A percentile compares a stretch with the other conserved stretches of the same genome.
phyloP scores from a whole-genome alignment of 2,329 filamentous ascomycete species.

The Septoria petroselini region DNA sequence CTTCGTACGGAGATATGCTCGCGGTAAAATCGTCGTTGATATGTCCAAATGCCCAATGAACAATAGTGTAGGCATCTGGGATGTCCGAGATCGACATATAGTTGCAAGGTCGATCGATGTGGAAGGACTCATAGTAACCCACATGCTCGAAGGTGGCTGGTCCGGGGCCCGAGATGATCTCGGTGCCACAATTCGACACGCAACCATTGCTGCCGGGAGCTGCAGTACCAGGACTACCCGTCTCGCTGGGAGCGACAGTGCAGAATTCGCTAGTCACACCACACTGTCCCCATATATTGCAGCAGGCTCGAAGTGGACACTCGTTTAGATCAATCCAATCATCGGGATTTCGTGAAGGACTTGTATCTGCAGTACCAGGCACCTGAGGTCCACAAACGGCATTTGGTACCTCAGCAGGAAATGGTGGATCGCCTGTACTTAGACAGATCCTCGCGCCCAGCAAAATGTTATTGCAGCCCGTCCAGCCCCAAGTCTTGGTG shows the following conservation, averaged over 20 bases:
- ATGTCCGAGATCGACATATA: conserved; percentile 53
- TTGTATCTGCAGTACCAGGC: conserved; percentile 40
- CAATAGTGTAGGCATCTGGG: conserved; percentile 82
- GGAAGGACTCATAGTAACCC: conserved; percentile 39
- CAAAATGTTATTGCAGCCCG: conserved; percentile 39
- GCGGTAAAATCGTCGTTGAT: not conserved
- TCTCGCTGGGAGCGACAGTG: conserved; percentile 19
- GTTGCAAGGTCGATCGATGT: conserved; percentile 34
- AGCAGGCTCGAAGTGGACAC: conserved; percentile 44
- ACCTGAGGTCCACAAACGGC: conserved; percentile 50
- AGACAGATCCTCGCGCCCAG: conserved; percentile 41
- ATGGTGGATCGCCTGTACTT: conserved; percentile 42
- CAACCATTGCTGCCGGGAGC: conserved; percentile 38
- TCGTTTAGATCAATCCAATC: conserved; percentile 31
- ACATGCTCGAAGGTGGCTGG: conserved; percentile 26
- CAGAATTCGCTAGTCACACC: conserved; percentile 49
- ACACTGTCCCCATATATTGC: conserved; percentile 48
- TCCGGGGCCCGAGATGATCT: conserved; percentile 34
- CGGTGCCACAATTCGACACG: conserved; percentile 45
- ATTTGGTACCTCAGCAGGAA: conserved; percentile 41
- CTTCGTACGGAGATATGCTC: not conserved
- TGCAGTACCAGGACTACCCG: conserved; percentile 42
- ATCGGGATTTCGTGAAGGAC: conserved; percentile 29
- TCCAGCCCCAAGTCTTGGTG: conserved; percentile 47
- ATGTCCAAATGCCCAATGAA: conserved; percentile 82